Evolutionary conservation across 2,329 filamentous ascomycete genomes (phyloP), one percentile per base, ranked within the genome.

Genomic region (Cladosporium sp.): DNA sequence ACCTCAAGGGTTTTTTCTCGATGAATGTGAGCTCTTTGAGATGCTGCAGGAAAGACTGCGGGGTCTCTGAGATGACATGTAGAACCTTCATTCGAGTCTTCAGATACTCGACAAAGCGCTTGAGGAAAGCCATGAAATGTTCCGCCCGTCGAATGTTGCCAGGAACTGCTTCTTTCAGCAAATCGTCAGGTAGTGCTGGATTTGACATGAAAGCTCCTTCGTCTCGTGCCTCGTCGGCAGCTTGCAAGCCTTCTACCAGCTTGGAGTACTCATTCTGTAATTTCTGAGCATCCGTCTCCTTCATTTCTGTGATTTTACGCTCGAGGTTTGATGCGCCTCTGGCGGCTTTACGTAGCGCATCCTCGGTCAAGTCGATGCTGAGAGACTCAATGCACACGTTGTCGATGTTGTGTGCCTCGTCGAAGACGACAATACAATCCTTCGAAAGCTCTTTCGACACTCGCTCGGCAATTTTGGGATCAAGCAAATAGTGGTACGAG

Each of bases 331-430:
- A 88, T 12, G 93, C 95, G 5, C 94, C 94, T 64, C 92, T 84
- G 1, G 92, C 92, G 19, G 94, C 94, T 75, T 91, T 96, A 20
- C 92, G 85, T 55, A 99, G 74, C 0, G 93, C 97, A 66, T 97
- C 94, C 71, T 99, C 92, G 0, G 93, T 97, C 59, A 99, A 84
- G 69, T 99, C 94, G 42, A 96, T 97, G 70, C 94, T 99, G 12
- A 97, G 78, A 1, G 94, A 93, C 71, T 99, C 94, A 65, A 99
- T 99, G 73, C 95, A 99, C 60, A 99, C 94, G 71, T 99, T 99
- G 81, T 99, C 94, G 67, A 99, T 99, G 70, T 99, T 99, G 78
- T 99, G 94, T 14, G 94, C 94, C 74, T 99, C 94, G 70, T 99
- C 94, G 65, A 99, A 99, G 3, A 99, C 94, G 19, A 99, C 90